These are phyloP conservation scores for Buddleja alternifolia DNA, from an alignment of 257 asterid species.

Conservation along the genomic window DNA sequence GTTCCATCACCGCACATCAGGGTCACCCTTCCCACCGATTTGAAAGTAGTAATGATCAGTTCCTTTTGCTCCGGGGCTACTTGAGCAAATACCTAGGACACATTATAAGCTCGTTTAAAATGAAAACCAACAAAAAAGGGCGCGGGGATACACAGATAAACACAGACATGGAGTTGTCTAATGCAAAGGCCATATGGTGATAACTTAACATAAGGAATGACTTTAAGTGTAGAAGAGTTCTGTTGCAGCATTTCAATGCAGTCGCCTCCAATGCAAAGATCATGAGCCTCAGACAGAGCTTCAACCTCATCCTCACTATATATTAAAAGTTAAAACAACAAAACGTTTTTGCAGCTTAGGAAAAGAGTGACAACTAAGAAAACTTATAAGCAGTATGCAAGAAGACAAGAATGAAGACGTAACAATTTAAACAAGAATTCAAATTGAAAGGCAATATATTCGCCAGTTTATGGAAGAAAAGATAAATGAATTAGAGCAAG, in stretches of 20 bases:
- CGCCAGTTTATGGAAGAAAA: constrained; percentile 18
- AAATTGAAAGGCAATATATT: background rate
- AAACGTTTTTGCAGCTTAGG: constrained; percentile 21
- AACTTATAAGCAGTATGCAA: constrained; percentile 8
- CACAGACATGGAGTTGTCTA: background rate
- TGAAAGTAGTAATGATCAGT: constrained; percentile 92
- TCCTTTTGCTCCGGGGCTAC: constrained; percentile 99
- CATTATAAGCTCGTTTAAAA: constrained; percentile 21
- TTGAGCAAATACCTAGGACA: constrained; percentile 86
- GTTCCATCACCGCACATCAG: constrained; percentile 99
- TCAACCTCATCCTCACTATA: constrained; percentile 81
- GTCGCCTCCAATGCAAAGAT: constrained; percentile 96
- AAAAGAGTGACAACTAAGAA: constrained; percentile 25
- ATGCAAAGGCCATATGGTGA: constrained; percentile 11
- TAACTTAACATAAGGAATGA: constrained; percentile 93
- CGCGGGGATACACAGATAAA: background rate
- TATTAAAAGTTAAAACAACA: constrained; percentile 26
- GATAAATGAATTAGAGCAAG: constrained; percentile 8
- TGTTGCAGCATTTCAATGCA: constrained; percentile 94
- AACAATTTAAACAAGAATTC: constrained; percentile 16
- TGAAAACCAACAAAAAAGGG: constrained; percentile 4
- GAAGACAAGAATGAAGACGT: background rate
- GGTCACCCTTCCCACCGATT: constrained; percentile 91
- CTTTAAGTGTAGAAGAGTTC: constrained; percentile 72
- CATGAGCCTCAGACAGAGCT: constrained; percentile 73